phyloP scores from a whole-genome alignment of 768 basidiomycete genomes.

The Boletus pseudo-olivaceus region DNA sequence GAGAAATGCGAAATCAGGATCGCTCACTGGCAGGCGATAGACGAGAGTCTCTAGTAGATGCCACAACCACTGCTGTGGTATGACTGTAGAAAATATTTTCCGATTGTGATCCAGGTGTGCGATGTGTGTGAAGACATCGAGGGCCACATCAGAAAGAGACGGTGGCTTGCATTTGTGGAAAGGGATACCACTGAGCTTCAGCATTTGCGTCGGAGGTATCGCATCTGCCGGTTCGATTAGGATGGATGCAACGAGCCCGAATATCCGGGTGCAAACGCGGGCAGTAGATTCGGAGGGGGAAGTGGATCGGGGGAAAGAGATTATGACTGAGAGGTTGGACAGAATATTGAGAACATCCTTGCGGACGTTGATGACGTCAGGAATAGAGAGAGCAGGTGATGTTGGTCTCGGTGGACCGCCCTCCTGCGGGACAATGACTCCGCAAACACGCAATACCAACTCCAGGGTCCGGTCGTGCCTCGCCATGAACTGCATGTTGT shows the following conservation, averaged over 20 bases:
- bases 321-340: constrained; percentile 51
- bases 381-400: constrained; percentile 61
- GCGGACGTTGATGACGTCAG: constrained; percentile 69
- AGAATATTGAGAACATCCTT: constrained; percentile 75
- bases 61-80: constrained; percentile 59
- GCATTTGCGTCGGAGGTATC: constrained; percentile 54
- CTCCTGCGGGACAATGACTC: constrained; percentile 37
- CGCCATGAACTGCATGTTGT: constrained; percentile 68
- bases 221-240: constrained; percentile 68
- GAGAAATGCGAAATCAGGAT: constrained; percentile 68
- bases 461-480: constrained; percentile 61
- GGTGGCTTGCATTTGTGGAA: constrained; percentile 51
- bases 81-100: constrained; percentile 57
- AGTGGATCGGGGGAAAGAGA: constrained; percentile 44
- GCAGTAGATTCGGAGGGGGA: constrained; percentile 40
- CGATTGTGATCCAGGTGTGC: constrained; percentile 78
- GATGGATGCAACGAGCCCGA: constrained; percentile 70
- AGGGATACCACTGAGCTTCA: constrained; percentile 50
- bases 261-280: constrained; percentile 54
- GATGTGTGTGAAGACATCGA: constrained; percentile 81
- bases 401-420: constrained; percentile 37
- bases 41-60: constrained; percentile 66
- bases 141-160: constrained; percentile 64
- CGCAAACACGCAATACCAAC: constrained; percentile 66
- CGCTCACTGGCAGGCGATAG: constrained; percentile 78